A percentile compares a stretch with the other conserved stretches of the same genome.
Conservation (phyloP, 139 green algal genomes). For the Dunaliella primolecta region DNA sequence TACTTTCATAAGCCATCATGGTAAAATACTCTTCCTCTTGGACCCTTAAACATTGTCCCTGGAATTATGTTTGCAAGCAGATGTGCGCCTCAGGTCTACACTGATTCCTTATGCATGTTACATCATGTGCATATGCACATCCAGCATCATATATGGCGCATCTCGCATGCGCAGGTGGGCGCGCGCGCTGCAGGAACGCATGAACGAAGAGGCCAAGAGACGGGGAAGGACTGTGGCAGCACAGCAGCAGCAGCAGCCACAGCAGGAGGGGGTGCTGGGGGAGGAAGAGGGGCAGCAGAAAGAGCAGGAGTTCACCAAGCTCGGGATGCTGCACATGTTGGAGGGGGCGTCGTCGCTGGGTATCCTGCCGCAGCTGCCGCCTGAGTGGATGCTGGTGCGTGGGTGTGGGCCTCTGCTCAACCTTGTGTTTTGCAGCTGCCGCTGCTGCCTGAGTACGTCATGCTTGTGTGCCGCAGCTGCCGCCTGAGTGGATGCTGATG, state of each 20-base stretch:
- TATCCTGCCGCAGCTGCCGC: background rate
- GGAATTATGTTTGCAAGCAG: too few species aligned
- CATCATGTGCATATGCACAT: too few species aligned
- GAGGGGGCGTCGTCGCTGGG: background rate
- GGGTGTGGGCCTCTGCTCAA: too few species aligned
- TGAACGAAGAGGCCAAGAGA: background rate
- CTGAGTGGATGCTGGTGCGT: background rate
- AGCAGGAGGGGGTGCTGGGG: background rate
- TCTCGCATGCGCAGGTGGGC: background rate
- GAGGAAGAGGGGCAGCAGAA: background rate
- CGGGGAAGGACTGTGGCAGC: background rate
- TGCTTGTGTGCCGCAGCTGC: background rate
- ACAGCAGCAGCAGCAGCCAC: background rate
- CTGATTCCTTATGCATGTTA: too few species aligned
- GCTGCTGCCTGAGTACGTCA: too few species aligned
- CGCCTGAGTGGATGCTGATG: background rate
- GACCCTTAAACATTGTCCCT: too few species aligned
- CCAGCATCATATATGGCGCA: too few species aligned
- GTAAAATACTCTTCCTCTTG: too few species aligned
- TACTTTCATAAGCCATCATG: too few species aligned
- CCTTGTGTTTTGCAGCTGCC: too few species aligned
- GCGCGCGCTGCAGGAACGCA: background rate
- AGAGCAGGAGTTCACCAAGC: background rate
- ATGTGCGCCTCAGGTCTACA: too few species aligned
- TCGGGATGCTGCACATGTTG: background rate